A percentile compares a stretch with the other conserved stretches of the same genome.
phyloP scores from a whole-genome alignment of 1,284 basidiomycete genomes.

The Hypsizygus ulmarius region DNA sequence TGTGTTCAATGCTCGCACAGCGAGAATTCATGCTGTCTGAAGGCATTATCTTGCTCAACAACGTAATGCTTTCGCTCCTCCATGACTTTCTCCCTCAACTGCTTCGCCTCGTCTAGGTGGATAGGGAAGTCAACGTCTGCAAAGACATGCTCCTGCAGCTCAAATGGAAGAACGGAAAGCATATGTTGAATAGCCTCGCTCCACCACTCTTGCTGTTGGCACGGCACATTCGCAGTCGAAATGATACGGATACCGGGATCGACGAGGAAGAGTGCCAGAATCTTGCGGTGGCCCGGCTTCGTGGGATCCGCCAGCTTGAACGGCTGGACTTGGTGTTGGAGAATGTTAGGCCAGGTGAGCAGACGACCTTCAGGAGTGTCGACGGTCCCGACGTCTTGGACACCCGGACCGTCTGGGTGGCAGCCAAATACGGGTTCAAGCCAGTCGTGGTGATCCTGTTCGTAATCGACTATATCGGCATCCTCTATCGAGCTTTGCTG shows the following conservation, averaged over 20 bases:
- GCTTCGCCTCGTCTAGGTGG: no score
- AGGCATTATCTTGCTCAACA: not conserved
- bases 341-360: conserved; percentile 18
- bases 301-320: conserved; percentile 20
- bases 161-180: not conserved
- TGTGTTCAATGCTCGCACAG: conserved; percentile 3
- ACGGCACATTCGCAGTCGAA: conserved; percentile 38
- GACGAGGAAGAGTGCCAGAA: conserved; percentile 49
- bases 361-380: conserved; percentile 16
- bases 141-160: no score
- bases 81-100: not conserved
- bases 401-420: conserved; percentile 6
- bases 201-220: conserved; percentile 27
- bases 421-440: conserved; percentile 28
- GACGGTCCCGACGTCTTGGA: conserved; percentile 14
- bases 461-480: conserved; percentile 17
- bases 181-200: conserved; percentile 4
- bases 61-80: not conserved
- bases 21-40: not conserved
- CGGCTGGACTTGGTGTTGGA: conserved; percentile 16
- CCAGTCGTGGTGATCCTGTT: conserved; percentile 27
- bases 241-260: conserved; percentile 43
- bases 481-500: conserved; percentile 18
- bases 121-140: no score
- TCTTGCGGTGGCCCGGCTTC: conserved; percentile 46